Conservation (phyloP, 2,329 filamentous ascomycete genomes). For the Colletotrichum cuscutae region DNA sequence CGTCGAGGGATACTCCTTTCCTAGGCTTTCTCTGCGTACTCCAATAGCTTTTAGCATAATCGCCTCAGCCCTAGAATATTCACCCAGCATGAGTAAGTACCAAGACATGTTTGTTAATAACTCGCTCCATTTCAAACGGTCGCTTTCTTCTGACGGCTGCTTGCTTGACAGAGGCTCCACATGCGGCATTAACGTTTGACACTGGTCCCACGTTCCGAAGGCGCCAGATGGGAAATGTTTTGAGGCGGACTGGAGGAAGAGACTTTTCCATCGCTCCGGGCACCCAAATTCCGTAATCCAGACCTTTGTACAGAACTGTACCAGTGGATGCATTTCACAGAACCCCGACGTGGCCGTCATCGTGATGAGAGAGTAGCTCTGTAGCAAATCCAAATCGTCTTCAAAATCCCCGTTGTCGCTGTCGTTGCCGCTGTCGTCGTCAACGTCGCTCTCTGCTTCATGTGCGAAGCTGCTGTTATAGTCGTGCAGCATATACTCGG, state of each 20-base stretch:
- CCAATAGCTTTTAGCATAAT: not conserved
- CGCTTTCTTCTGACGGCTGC: not conserved
- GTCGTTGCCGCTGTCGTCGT: conserved; percentile 41
- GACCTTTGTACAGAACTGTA: conserved; percentile 40
- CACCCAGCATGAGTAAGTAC: conserved; percentile 7
- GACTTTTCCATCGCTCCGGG: conserved; percentile 10
- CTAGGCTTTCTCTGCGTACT: not conserved
- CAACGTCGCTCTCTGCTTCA: not conserved
- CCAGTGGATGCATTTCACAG: conserved; percentile 55
- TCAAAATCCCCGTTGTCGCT: conserved; percentile 38
- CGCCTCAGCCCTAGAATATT: not conserved
- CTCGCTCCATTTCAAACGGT: not conserved
- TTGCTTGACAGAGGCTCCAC: not conserved
- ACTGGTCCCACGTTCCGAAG: conserved; percentile 10
- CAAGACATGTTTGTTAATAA: conserved; percentile 26
- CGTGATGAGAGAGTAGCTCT: conserved; percentile 49
- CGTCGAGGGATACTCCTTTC: no score
- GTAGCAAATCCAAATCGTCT: conserved; percentile 44
- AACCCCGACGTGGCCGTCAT: conserved; percentile 32
- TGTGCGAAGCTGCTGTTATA: not conserved
- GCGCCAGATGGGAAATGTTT: not conserved
- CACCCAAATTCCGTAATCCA: conserved; percentile 36
- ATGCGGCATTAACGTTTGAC: not conserved
- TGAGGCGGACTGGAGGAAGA: conserved; percentile 28
- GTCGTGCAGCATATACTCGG: not conserved